A percentile compares a stretch with the other conserved stretches of the same genome.
Evolutionary conservation across 2,329 filamentous ascomycete species (phyloP).

Genomic region (Madurella mycetomatis): DNA sequence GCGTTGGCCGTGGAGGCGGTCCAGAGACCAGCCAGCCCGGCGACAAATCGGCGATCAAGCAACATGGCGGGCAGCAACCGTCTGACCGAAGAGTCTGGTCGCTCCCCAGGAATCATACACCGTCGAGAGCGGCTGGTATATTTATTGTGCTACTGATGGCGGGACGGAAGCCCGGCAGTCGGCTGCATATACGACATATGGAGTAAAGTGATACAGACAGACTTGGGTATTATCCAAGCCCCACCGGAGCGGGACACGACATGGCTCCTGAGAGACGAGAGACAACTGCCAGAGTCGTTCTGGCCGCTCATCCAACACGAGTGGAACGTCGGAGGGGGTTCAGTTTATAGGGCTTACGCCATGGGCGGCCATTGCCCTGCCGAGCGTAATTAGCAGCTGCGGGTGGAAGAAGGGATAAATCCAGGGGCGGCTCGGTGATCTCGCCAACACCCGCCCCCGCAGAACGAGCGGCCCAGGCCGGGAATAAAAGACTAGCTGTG

Average conservation of each 20-base stretch:
- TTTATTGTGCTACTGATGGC: background rate
- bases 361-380: constrained; percentile 11
- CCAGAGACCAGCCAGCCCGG: constrained; percentile 22
- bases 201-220: background rate
- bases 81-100: background rate
- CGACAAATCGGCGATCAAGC: constrained; percentile 19
- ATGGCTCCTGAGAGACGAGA: background rate
- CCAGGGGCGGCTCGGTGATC: constrained; percentile 10
- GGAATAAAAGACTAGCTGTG: background rate
- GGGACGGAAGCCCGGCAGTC: constrained; percentile 4
- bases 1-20: constrained; percentile 18
- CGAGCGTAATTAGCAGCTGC: constrained; percentile 19
- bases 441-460: constrained; percentile 8
- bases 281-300: background rate
- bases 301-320: background rate
- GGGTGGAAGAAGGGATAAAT: constrained; percentile 27
- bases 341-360: constrained; percentile 25
- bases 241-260: background rate
- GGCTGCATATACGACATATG: constrained; percentile 7
- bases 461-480: background rate
- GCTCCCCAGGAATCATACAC: background rate
- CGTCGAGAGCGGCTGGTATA: constrained; percentile 7
- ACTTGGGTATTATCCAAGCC: background rate
- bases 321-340: constrained; percentile 17
- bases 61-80: constrained; percentile 18